Evolutionary conservation across 1,284 basidiomycete genomes (phyloP), one percentile per base, ranked within the genome.

Genomic region (Sanghuangporus weigelae): DNA sequence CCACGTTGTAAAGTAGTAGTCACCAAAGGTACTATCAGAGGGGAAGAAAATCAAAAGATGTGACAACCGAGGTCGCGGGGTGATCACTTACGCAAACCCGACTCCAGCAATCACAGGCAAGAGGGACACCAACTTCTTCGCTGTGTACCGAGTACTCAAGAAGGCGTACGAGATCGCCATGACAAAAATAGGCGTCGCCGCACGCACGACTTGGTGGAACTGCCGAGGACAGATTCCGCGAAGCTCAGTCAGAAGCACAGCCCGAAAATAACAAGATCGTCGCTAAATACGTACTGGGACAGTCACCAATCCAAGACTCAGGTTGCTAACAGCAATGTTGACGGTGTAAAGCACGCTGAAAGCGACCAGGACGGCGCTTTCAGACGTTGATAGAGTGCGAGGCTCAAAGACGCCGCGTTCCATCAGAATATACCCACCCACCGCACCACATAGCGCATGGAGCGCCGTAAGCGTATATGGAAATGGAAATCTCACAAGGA

Each of bases 131-230:
- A 90, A 74, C 76, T 89, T 94, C 53, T 77, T 75, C 11, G 71
- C 78, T 69, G 79, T 87, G 63, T 82, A 81, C 1, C 75, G 76
- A 5, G 77, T 75, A 38, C 82, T 79, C 36, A 88, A 79, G 23
- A 92, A 71, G 2, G 82, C 57, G 57, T 83, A 79, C 0, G 93
- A 87, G 66, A 96, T 83, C 53, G 88, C 62, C 67, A 96, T 89
- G 2, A 92, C 95, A 77, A 97, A 97, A 60, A 97, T 81, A 0
- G 95, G 95, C 0, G 95, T 92, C 6, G 91, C 85, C 1, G 95
- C 92, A n/a, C 95, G 89, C 39, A 97, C 87, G 59, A 97, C 93
- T 79, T 97, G 95, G 73, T 98, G 95, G 71, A 97, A 95, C 92
- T 95, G 38, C 26, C 51, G 46, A 49, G 21, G 66, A 61, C 55